A percentile compares a stretch with the other conserved stretches of the same genome.
phyloP scores from a whole-genome alignment of 148 eudicot species.

The Arbutus unedo region DNA sequence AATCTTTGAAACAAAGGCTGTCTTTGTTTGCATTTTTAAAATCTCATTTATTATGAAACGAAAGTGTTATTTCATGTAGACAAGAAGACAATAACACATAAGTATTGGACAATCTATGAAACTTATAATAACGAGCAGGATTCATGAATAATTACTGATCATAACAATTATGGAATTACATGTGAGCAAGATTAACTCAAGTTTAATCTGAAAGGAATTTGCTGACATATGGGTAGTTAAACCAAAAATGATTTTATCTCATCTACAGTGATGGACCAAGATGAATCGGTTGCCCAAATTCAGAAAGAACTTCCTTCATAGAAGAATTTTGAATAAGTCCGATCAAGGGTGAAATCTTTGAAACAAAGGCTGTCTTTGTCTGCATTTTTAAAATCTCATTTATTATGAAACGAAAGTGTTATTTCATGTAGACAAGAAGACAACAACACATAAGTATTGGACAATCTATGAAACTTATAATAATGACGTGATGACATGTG shows the following conservation, averaged over 20 bases:
- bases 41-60: no score
- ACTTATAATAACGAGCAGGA: slow-evolving; percentile 10
- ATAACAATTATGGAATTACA: neutral
- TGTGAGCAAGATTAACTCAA: neutral
- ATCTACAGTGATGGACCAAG: slow-evolving; percentile 1
- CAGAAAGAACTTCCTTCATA: slow-evolving; percentile 1
- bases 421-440: neutral
- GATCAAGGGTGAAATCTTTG: neutral
- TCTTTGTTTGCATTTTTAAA: neutral
- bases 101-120: slow-evolving; percentile 6
- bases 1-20: neutral
- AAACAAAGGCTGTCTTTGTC: neutral
- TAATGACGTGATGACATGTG: no score
- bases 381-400: neutral
- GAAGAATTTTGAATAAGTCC: neutral
- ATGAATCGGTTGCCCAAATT: neutral
- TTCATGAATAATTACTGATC: neutral
- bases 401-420: neutral
- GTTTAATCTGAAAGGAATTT: neutral
- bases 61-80: neutral
- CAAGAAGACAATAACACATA: slow-evolving; percentile 11
- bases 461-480: slow-evolving; percentile 8
- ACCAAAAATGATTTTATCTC: neutral
- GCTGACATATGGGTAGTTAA: neutral
- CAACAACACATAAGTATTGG: slow-evolving; percentile 14